Base-by-base conservation (phyloP, 139 green algal genomes). In the Choricystis sp. region DNA sequence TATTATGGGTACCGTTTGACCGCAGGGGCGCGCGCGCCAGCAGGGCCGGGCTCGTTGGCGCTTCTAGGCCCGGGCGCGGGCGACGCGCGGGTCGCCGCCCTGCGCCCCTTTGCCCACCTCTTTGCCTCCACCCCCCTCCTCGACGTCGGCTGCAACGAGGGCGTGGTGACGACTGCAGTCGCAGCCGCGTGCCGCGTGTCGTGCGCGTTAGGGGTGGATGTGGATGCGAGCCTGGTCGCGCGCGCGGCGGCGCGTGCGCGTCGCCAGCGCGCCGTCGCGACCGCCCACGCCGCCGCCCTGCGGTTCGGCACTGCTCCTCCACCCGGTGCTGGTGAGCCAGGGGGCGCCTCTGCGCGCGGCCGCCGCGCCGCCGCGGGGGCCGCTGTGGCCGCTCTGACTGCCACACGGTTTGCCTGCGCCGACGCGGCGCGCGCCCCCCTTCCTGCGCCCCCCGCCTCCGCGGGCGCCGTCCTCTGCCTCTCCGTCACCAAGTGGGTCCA, bases 401-500 rank as follows among this genome's bases (percentile, higher is more conserved):
- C 56, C 22, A 0, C 56, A 21, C 56, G 19, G 22, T 5, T 23
- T 2, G 58, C 23, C 23, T 31, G n/a, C 24, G 58, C 24, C 25
- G 58, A 1, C 24, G 27, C 23, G 23, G 0, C n/a, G 23, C 57
- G 9, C 9, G 5, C 9, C 23, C 57, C n/a, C 24, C 24, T 9
- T 31, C 25, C 24, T 23, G 16, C 57, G 31, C 57, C 1, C 57
- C 26, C 57, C 57, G 4, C 26, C 26, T 25, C 57, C 24, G 4
- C 25, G 3, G 84, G 84, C 69, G 66, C 68, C 49, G 70, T 91
- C 29, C 59, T 83, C 31, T 85, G 78, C 69, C 73, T 94, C 26
- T 84, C 70, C 30, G 85, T 97, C 24, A 94, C 81, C 49, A 97
- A 97, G 72, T 97, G 90, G 90, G 79, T 96, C 29, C 90, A 97